Conservation (phyloP, 257 asterid species). For the Penstemon barbatus region DNA sequence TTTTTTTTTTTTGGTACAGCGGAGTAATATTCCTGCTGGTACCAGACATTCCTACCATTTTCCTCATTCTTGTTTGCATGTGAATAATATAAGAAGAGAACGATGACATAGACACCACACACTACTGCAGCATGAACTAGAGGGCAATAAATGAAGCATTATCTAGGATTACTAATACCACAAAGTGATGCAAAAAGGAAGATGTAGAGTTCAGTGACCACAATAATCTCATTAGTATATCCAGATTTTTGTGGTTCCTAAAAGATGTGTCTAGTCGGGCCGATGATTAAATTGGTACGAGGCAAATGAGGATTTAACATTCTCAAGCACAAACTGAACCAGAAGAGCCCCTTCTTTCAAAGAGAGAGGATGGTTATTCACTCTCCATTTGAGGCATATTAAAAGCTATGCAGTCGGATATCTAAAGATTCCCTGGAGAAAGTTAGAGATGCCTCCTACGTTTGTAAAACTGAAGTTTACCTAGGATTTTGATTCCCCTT, state of each 20-base stretch:
- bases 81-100: not conserved
- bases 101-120: constrained; percentile 2
- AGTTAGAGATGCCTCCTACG: too few relatives aligned
- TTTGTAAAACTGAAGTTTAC: constrained; percentile 35
- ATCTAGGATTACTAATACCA: constrained; percentile 5
- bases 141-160: not conserved
- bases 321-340: too few relatives aligned
- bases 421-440: too few relatives aligned
- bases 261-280: constrained; percentile 2
- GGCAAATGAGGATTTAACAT: constrained; percentile 25
- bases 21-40: too few relatives aligned
- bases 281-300: constrained; percentile 3
- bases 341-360: too few relatives aligned
- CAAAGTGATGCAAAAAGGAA: constrained; percentile 11
- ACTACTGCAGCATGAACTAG: not conserved
- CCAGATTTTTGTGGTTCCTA: constrained; percentile 18
- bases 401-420: too few relatives aligned
- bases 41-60: too few relatives aligned
- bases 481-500: constrained; percentile 98
- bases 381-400: not conserved
- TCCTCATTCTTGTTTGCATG: too few relatives aligned
- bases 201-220: constrained; percentile 3
- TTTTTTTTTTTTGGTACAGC: too few relatives aligned
- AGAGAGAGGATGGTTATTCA: constrained; percentile 3
- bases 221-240: constrained; percentile 13